A percentile compares a stretch with the other conserved stretches of the same genome.
Evolutionary conservation across 768 basidiomycete species (phyloP).

Genomic region (Lentinula detonsa): DNA sequence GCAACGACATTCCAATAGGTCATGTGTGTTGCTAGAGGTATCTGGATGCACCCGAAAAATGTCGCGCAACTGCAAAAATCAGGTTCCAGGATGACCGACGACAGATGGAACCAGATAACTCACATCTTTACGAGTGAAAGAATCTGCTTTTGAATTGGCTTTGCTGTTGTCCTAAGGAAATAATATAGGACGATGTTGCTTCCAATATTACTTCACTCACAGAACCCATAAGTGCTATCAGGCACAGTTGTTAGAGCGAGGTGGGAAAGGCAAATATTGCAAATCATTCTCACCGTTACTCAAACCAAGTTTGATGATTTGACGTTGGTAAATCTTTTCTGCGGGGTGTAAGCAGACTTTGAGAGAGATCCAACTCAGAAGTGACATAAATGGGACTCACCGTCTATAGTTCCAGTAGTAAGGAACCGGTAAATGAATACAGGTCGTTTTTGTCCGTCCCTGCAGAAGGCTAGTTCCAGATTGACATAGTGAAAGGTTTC

Average conservation of each 20-base stretch:
- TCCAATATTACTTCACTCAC: constrained; percentile 26
- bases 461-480: constrained; percentile 20
- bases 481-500: constrained; percentile 1
- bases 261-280: background rate
- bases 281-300: constrained; percentile 66
- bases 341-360: constrained; percentile 5
- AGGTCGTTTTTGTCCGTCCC: constrained; percentile 90
- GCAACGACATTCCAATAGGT: constrained; percentile 80
- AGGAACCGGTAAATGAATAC: constrained; percentile 88
- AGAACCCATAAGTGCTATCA: constrained; percentile 64
- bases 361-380: background rate
- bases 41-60: constrained; percentile 83
- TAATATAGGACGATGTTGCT: background rate
- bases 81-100: constrained; percentile 2
- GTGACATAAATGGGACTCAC: constrained; percentile 25
- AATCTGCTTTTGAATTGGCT: constrained; percentile 67
- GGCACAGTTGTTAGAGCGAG: background rate
- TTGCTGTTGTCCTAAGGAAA: constrained; percentile 22
- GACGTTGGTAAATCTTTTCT: constrained; percentile 93
- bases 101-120: constrained; percentile 16
- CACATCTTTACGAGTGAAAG: constrained; percentile 84
- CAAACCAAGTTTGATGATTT: constrained; percentile 89
- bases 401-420: constrained; percentile 88
- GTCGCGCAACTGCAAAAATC: constrained; percentile 63
- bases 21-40: constrained; percentile 88